phyloP scores from a whole-genome alignment of 495 filamentous ascomycete genomes.

The Delitschia confertaspora region DNA sequence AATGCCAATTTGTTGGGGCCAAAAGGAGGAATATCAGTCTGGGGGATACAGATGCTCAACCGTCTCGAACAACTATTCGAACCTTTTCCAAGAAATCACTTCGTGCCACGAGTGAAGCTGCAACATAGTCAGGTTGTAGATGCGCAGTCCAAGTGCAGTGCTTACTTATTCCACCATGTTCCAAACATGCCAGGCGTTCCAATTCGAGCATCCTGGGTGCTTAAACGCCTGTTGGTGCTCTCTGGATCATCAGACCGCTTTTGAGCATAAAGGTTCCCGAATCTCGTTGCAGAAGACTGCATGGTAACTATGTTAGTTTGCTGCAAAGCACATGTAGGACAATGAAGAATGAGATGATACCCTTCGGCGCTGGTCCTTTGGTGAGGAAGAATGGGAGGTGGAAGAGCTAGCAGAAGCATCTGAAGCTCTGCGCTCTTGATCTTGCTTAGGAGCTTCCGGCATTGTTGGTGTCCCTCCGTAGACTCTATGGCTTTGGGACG shows the following conservation, averaged over 20 bases:
- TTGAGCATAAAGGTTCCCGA: constrained; percentile 17
- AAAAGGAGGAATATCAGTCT: too few species aligned
- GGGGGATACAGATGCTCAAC: too few species aligned
- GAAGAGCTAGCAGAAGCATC: constrained; percentile 10
- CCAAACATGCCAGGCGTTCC: constrained; percentile 18
- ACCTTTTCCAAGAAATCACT: too few species aligned
- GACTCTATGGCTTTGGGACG: constrained; percentile 18
- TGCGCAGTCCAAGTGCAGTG: neutral
- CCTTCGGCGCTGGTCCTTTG: constrained; percentile 18
- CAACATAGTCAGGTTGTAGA: constrained; percentile 31
- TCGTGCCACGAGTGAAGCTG: constrained; percentile 21
- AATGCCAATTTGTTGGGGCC: too few species aligned
- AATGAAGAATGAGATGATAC: constrained; percentile 6
- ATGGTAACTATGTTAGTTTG: neutral
- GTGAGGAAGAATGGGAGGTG: neutral
- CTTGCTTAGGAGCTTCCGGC: constrained; percentile 16
- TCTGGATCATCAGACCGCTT: constrained; percentile 15
- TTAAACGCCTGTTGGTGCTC: constrained; percentile 7
- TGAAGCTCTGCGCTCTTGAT: constrained; percentile 11
- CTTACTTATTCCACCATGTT: constrained; percentile 23
- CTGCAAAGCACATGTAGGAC: neutral
- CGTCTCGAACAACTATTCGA: too few species aligned
- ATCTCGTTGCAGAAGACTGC: constrained; percentile 17
- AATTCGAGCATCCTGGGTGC: constrained; percentile 10
- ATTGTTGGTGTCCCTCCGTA: constrained; percentile 12